Evolutionary conservation across 176 grass and related monocot species (phyloP), one percentile per base, ranked within the genome.

Genomic region (Melocanna baccifera): DNA sequence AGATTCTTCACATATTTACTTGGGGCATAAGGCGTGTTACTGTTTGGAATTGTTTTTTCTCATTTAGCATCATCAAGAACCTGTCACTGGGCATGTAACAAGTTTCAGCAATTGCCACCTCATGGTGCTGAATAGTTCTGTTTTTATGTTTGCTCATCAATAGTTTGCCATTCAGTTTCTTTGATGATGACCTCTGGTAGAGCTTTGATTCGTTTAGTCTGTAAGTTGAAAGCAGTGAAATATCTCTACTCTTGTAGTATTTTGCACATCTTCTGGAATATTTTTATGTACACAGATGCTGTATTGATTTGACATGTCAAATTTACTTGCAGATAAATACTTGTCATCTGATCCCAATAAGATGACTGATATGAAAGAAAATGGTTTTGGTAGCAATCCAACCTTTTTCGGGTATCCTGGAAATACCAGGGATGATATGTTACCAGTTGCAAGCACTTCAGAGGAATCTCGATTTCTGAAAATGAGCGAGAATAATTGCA

Each of bases 291-390:
- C 22, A 59, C 32, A 79, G 13, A 37, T 87, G 5, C 67, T 81
- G 42, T 86, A 59, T 52, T 84, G 52, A 89, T 64, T 78, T 86
- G 61, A 59, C 75, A 32, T 81, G 36, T 39, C 4, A 63, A 70
- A 63, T 87, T 91, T 81, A 78, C 71, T 76, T 72, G 78, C 91
- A 99, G 96, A 96, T 87, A 95, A 94, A 84, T 99, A 99, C 73
- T 62, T 96, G 61, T 96, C 71, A 18, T 87, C 80, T 90, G 96
- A 93, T 79, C 83, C 62, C 28, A 87, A 84, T 70, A 92, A 89
- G 88, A 81, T 78, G 56, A 43, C 34, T 89, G 85, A 81, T 67
- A 36, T 78, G 61, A 97, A 94, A 62, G 91, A 99, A 86, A 83
- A 94, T 87, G 86, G 73, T 69, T 88, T 90, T 55, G 15, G 88